A percentile compares a stretch with the other conserved stretches of the same genome.
phyloP scores from a whole-genome alignment of 192 early-diverging fungal genomes.

The Coemansia interrupta region DNA sequence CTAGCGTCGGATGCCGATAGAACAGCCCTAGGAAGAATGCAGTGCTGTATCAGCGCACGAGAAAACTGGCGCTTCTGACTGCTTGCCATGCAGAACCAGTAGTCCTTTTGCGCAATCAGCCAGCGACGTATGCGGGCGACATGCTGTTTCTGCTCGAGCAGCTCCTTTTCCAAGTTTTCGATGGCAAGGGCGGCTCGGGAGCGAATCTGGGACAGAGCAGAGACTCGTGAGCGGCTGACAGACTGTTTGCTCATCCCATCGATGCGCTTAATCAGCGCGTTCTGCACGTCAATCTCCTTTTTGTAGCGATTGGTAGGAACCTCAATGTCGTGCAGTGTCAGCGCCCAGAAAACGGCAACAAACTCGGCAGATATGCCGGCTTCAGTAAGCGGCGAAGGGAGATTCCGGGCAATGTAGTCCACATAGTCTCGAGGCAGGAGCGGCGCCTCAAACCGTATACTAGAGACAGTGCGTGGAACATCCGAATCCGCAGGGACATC shows the following conservation, averaged over 20 bases:
- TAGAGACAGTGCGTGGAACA: conserved; percentile 20
- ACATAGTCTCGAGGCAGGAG: conserved; percentile 42
- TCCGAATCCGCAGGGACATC: conserved; percentile 1
- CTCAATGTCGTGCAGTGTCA: conserved; percentile 42
- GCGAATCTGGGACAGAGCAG: conserved; percentile 23
- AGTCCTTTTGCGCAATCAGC: conserved; percentile 51
- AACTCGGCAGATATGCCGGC: conserved; percentile 41
- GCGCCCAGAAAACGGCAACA: conserved; percentile 41
- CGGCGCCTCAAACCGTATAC: conserved; percentile 35
- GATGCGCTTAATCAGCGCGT: conserved; percentile 29
- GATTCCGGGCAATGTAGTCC: conserved; percentile 24
- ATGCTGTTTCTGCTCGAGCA: conserved; percentile 33
- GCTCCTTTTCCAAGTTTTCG: conserved; percentile 35
- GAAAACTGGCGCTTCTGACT: conserved; percentile 33
- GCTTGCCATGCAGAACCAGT: conserved; percentile 48
- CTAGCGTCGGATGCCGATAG: conserved; percentile 43
- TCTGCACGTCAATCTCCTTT: conserved; percentile 31
- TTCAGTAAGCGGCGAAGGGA: conserved; percentile 18
- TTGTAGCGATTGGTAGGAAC: conserved; percentile 35
- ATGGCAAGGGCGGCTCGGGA: conserved; percentile 24
- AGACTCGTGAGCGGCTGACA: conserved; percentile 21
- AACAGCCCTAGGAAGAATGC: conserved; percentile 40
- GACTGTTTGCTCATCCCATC: conserved; percentile 21
- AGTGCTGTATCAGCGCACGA: conserved; percentile 44
- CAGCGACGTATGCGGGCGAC: conserved; percentile 44